Percentiles rank a stretch among this genome's conserved stretches.
These are phyloP conservation scores for Neurospora sp. DNA, from an alignment of 495 filamentous ascomycete species.

Conservation along the genomic window DNA sequence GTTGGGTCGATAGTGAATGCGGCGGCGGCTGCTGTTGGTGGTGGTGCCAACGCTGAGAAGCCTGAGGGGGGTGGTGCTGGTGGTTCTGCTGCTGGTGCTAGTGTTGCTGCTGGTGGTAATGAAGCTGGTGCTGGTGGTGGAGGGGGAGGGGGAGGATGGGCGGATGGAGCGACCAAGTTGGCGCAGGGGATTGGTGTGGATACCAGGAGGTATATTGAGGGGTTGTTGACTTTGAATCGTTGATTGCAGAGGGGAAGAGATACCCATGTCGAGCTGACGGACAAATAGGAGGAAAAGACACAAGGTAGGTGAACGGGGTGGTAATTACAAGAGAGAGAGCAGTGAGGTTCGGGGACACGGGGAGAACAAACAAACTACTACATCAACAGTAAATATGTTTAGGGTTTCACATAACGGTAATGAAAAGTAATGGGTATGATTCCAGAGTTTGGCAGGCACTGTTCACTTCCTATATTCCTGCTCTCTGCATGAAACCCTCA, in stretches of 20 bases:
- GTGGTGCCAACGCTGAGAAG: neutral
- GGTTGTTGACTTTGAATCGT: constrained; percentile 63
- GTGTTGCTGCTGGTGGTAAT: neutral
- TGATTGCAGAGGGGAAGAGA: constrained; percentile 22
- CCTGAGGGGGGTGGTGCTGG: too few species aligned
- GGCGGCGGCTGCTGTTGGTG: neutral
- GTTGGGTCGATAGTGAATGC: neutral
- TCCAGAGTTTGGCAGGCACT: too few species aligned
- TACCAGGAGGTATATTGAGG: constrained; percentile 78
- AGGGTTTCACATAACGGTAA: too few species aligned
- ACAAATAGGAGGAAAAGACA: neutral
- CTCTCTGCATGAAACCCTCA: too few species aligned
- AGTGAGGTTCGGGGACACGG: neutral
- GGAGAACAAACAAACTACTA: neutral
- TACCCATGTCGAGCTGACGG: neutral
- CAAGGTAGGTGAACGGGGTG: neutral
- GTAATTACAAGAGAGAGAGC: too few species aligned
- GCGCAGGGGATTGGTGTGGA: constrained; percentile 86
- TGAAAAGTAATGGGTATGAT: too few species aligned
- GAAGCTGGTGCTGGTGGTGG: neutral
- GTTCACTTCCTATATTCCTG: too few species aligned
- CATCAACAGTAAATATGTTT: too few species aligned
- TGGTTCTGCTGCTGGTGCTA: neutral
- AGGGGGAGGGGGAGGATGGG: constrained; percentile 25
- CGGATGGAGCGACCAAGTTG: constrained; percentile 53